Evolutionary conservation across 148 eudicot species (phyloP).

Genomic region (Fagopyrum tataricum): DNA sequence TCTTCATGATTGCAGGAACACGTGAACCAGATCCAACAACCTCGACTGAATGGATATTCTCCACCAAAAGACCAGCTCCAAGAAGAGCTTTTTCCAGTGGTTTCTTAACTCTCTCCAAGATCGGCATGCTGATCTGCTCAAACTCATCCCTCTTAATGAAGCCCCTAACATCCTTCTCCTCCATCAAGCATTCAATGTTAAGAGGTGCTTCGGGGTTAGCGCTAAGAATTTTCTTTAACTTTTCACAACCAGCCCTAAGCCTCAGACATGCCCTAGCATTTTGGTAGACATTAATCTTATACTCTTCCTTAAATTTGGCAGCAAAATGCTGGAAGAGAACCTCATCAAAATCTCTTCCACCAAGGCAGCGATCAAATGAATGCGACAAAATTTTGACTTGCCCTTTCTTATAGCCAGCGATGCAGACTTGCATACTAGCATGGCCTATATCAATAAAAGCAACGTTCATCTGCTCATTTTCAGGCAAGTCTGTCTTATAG

Average conservation of each 20-base stretch:
- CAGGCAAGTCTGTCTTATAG: conserved; percentile 45
- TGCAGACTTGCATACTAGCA: conserved; percentile 46
- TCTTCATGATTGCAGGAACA: conserved; percentile 64
- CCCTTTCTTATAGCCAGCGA: conserved; percentile 52
- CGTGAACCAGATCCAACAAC: conserved; percentile 94
- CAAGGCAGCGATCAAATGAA: conserved; percentile 43
- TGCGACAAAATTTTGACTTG: conserved; percentile 56
- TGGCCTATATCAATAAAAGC: conserved; percentile 63
- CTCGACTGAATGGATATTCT: conserved; percentile 67
- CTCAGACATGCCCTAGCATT: conserved; percentile 67
- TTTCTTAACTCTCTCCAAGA: conserved; percentile 57
- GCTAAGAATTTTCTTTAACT: conserved; percentile 81
- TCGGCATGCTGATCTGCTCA: conserved; percentile 45
- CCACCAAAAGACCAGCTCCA: conserved; percentile 47
- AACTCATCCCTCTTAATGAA: conserved; percentile 82
- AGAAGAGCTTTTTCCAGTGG: conserved; percentile 72
- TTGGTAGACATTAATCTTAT: conserved; percentile 66
- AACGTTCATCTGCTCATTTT: conserved; percentile 31
- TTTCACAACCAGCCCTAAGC: conserved; percentile 85
- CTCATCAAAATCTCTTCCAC: conserved; percentile 87
- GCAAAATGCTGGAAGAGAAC: conserved; percentile 77
- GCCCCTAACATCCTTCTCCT: conserved; percentile 89
- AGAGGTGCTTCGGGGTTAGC: conserved; percentile 95
- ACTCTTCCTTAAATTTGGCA: conserved; percentile 49
- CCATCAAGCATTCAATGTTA: conserved; percentile 92